Evolutionary conservation across 2,329 filamentous ascomycete genomes (phyloP).

Genomic region (Sodiomyces alkalinus): DNA sequence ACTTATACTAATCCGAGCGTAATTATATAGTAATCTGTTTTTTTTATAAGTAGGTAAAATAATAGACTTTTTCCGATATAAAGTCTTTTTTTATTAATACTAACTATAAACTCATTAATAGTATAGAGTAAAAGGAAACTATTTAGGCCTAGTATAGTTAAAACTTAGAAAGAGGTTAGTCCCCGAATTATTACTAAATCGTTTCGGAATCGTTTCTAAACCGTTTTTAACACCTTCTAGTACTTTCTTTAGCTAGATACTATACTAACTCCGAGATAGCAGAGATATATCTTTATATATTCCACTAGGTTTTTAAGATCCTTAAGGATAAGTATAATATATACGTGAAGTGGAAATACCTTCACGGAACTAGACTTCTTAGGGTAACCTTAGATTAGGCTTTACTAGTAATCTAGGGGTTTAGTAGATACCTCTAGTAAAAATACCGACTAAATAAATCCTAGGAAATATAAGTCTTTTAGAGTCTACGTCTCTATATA

Average conservation of each 20-base stretch:
- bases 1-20: neutral
- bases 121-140: neutral
- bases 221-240: neutral
- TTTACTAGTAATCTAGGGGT: neutral
- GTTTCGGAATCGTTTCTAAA: neutral
- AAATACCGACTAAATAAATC: neutral
- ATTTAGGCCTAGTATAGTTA: neutral
- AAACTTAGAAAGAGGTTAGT: neutral
- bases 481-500: neutral
- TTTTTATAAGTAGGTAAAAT: neutral
- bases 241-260: neutral
- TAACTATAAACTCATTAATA: too few species aligned
- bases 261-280: too few species aligned
- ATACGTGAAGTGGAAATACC: too few species aligned
- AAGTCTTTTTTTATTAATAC: neutral
- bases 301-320: too few species aligned
- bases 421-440: neutral
- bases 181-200: too few species aligned
- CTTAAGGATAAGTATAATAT: too few species aligned
- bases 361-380: too few species aligned
- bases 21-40: conserved; percentile 1
- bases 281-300: too few species aligned
- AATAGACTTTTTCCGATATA: neutral
- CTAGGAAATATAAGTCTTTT: neutral
- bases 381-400: neutral